Evolutionary conservation across 2,329 filamentous ascomycete genomes (phyloP), one percentile per base, ranked within the genome.

Genomic region (Trichophaea hybrida): DNA sequence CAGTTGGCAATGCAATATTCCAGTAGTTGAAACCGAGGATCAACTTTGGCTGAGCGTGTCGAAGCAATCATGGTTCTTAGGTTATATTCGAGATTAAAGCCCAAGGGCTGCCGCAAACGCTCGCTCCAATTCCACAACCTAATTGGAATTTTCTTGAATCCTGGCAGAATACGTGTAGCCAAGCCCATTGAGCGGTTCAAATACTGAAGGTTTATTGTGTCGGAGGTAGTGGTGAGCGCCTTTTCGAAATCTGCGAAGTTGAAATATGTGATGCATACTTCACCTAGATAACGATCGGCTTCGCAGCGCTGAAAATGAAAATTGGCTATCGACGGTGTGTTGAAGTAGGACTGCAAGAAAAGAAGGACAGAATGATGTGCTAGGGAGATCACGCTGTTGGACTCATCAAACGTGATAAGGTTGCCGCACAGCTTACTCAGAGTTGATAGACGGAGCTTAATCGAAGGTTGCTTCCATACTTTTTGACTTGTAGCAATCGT

Each of bases 401-500:
- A 69, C 33, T 73, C 71, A 33, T 72, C 69, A 8, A 71, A 53
- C 5, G 68, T 58, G 4, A 74, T 59, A 0, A 74, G 64, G 56
- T 72, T 72, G 35, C 69, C 69, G 57, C 70, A 72, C n/a, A 43
- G 38, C 38, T 43, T 43, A 15, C 38, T 43, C 38, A 43, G 38
- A 1, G 10, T 43, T 43, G 38, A 15, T 15, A 10, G 4, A 43
- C 1, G 2, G 2, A 43, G n/a, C 38, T 43, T 43, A 15, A 43
- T 43, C 10, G 38, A 43, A 10, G 38, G 38, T 43, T 43, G 10
- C 38, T 43, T 43, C 38, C 38, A 43, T 10, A 43, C 10, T 68
- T 71, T 73, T 1, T 64, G 46, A 17, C 67, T 66, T 38, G 73
- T 68, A 46, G 72, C 68, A 31, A 75, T 69, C 2, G 70, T 64